Conservation (phyloP, 345 rosid species). For the Citrus trifoliata region DNA sequence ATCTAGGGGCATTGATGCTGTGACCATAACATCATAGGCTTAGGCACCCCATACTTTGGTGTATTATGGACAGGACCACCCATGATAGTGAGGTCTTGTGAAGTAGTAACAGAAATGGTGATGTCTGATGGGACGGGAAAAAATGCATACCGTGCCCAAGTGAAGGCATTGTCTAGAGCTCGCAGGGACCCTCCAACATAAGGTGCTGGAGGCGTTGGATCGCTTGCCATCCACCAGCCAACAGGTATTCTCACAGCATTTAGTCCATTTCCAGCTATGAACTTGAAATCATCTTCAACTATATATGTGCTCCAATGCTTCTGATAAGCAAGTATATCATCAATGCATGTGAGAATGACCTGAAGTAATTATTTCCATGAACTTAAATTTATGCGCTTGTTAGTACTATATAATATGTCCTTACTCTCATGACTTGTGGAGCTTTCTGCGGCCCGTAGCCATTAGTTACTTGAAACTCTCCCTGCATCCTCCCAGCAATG, state of each 20-base stretch:
- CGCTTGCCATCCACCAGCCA: conserved; percentile 74
- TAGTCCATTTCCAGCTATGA: conserved; percentile 47
- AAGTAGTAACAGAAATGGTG: background rate
- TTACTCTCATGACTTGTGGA: conserved; percentile 45
- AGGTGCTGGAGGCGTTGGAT: conserved; percentile 49
- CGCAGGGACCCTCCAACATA: conserved; percentile 56
- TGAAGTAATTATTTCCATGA: background rate
- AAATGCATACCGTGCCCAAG: conserved; percentile 48
- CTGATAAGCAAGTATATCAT: conserved; percentile 20
- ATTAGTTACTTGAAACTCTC: conserved; percentile 65
- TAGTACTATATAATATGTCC: background rate
- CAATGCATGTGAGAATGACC: background rate
- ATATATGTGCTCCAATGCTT: conserved; percentile 61
- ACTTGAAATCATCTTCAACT: conserved; percentile 57
- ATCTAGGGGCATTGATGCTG: background rate
- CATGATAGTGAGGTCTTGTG: background rate
- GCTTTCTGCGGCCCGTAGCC: conserved; percentile 53
- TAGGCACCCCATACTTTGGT: background rate
- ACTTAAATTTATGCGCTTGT: background rate
- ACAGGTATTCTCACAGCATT: conserved; percentile 61
- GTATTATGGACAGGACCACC: background rate
- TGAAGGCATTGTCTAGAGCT: conserved; percentile 56
- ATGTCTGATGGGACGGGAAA: background rate
- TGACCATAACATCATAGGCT: background rate
- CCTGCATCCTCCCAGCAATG: conserved; percentile 23